Evolutionary conservation across 2,329 filamentous ascomycete genomes (phyloP), one percentile per base, ranked within the genome.

Genomic region (Arthrobotrys conoides): DNA sequence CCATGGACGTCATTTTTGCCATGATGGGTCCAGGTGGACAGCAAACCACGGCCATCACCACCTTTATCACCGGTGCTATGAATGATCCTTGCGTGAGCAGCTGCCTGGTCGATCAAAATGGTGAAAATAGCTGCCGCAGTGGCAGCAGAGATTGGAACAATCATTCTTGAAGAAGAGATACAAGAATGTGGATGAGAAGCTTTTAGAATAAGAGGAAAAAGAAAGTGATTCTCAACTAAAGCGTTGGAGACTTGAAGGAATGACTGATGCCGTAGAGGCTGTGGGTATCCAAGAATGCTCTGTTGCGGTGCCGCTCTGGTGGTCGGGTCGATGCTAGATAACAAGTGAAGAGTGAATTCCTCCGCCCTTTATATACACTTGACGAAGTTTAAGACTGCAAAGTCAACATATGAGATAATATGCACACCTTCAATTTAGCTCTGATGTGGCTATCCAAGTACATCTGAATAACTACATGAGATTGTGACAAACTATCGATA

Each of bases 21-120:
- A 14, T 44, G 10, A 10, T 36, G 27, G 12, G 46, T 44, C 24
- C 59, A 55, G 12, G 44, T 38, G 10, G 55, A 44, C n/a, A 63
- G 51, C 2, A 71, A 22, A 18, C 46, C 24, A 55, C 59, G 59
- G 3, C 44, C 68, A 3, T 46, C 46, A 33, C 68, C 68, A 20
- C 33, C 51, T 10, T 18, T 12, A n/a, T 71, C 46, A 9, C 68
- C 68, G 14, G n/a, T 63, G 9, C 57, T 46, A 16, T 41, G 36
- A 5, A 71, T 10, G 16, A 71, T 18, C 27, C 57, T 71, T 33
- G 46, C 55, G 18, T 71, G 68, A 12, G 68, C 68, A 41, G 55
- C 36, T 8, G 27, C 55, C 24, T 63, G 24, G 5, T 24, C 44
- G 5, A 44, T 24, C 10, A 53, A 44, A 12, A 27, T 57, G 36